Evolutionary conservation across 352 stramenopile species (phyloP).

Genomic region (Phytophthora capsici): DNA sequence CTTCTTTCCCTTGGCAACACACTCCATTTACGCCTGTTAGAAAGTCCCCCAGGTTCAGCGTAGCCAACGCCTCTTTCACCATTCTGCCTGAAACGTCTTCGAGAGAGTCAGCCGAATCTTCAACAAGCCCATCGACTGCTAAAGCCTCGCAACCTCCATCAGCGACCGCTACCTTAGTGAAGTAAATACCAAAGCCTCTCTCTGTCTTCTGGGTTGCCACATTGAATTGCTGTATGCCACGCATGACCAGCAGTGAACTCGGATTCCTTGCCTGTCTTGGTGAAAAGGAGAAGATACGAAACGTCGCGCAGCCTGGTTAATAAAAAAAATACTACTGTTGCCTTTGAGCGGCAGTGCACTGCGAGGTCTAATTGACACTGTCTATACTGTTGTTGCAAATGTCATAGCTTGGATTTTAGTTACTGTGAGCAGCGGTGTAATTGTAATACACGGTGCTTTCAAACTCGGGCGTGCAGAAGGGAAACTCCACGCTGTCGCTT

Average conservation of each 20-base stretch:
- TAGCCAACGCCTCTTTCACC: conserved; percentile 4
- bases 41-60: conserved; percentile 44
- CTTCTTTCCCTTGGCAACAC: conserved; percentile 31
- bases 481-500: conserved; percentile 17
- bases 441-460: conserved; percentile 29
- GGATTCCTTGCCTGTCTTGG: no score
- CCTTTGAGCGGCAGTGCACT: no score
- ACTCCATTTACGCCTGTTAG: conserved; percentile 42
- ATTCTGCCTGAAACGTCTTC: not conserved
- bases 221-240: no score
- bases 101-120: not conserved
- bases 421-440: conserved; percentile 19
- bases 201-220: conserved; percentile 31
- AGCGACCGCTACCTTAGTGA: conserved; percentile 26
- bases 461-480: conserved; percentile 14
- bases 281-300: no score
- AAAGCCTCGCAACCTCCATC: conserved; percentile 16
- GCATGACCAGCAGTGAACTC: no score
- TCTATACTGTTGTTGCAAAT: no score
- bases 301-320: no score
- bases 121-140: conserved; percentile 49
- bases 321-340: no score
- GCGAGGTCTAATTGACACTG: no score
- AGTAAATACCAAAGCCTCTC: conserved; percentile 54
- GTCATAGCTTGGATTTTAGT: not conserved